Percentiles rank a stretch among this genome's conserved stretches.
These are phyloP conservation scores for Dactylonectria estremocensis DNA, from an alignment of 2,329 filamentous ascomycete genomes.

Conservation along the genomic window DNA sequence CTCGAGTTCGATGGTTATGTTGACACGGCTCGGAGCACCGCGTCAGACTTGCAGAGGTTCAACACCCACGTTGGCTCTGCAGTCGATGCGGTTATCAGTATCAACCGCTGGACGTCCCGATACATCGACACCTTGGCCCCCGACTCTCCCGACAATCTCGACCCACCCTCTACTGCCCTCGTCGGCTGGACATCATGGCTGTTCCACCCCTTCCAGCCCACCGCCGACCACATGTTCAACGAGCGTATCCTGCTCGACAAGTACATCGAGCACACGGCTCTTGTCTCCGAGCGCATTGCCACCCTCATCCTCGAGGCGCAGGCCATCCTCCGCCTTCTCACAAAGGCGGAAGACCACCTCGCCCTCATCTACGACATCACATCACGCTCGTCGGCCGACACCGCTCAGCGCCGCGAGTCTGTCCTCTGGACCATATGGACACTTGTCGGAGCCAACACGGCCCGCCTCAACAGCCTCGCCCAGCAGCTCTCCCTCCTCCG, in stretches of 20 bases:
- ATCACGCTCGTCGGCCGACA: conserved; percentile 72
- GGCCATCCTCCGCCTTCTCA: conserved; percentile 75
- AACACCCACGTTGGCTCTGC: conserved; percentile 82
- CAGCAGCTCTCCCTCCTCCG: conserved; percentile 75
- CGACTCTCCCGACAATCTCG: conserved; percentile 48
- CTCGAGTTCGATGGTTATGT: conserved; percentile 85
- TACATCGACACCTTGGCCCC: conserved; percentile 75
- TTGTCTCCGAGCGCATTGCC: conserved; percentile 79
- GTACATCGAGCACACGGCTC: conserved; percentile 80
- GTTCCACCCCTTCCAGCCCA: conserved; percentile 75
- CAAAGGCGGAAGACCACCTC: conserved; percentile 78
- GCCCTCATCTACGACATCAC: conserved; percentile 79
- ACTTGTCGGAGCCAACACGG: conserved; percentile 78
- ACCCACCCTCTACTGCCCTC: conserved; percentile 50
- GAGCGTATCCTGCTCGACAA: conserved; percentile 78
- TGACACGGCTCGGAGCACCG: conserved; percentile 75
- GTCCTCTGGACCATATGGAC: conserved; percentile 82
- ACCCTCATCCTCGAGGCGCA: conserved; percentile 80
- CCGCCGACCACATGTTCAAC: conserved; percentile 58
- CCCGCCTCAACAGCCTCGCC: conserved; percentile 72
- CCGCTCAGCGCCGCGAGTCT: conserved; percentile 73
- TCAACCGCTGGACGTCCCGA: conserved; percentile 82
- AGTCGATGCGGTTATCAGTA: conserved; percentile 81
- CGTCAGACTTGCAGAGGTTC: conserved; percentile 79
- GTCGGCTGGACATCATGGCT: conserved; percentile 61